Conservation (phyloP, 2,329 filamentous ascomycete genomes). For the Pleomassaria siparia region DNA sequence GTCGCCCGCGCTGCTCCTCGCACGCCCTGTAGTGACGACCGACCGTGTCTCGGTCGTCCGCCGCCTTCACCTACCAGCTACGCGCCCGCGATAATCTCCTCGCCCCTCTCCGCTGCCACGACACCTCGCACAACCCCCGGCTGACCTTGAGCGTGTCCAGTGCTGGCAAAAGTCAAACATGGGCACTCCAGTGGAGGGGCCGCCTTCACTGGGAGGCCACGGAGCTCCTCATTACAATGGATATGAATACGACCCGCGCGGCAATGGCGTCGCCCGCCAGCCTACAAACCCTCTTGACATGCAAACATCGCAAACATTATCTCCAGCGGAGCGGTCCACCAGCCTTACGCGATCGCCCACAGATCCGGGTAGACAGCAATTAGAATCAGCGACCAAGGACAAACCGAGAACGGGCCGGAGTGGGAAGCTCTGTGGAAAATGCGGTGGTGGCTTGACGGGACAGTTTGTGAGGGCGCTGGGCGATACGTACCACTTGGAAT, state of each 20-base stretch:
- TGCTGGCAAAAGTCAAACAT: slow-evolving; percentile 32
- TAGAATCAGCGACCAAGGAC: slow-evolving; percentile 18
- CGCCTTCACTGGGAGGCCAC: slow-evolving; percentile 37
- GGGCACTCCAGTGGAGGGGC: slow-evolving; percentile 39
- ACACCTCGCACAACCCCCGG: slow-evolving; percentile 3
- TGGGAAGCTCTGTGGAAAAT: slow-evolving; percentile 70
- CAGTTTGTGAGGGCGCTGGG: slow-evolving; percentile 95
- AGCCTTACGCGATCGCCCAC: slow-evolving; percentile 29
- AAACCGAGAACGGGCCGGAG: slow-evolving; percentile 35
- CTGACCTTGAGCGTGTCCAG: slow-evolving; percentile 9
- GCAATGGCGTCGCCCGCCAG: slow-evolving; percentile 33
- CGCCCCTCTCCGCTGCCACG: slow-evolving; percentile 1
- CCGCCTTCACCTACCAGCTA: neutral
- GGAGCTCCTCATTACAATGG: slow-evolving; percentile 22
- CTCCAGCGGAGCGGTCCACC: slow-evolving; percentile 25
- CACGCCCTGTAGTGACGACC: neutral
- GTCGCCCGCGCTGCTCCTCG: neutral
- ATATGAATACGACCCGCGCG: slow-evolving; percentile 35
- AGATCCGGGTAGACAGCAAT: slow-evolving; percentile 29
- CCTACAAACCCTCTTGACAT: slow-evolving; percentile 33
- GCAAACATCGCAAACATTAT: slow-evolving; percentile 23
- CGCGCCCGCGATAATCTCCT: neutral
- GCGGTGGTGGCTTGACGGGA: slow-evolving; percentile 81
- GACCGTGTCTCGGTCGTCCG: neutral
- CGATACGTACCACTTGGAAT: slow-evolving; percentile 94